Conservation (phyloP, 1,284 basidiomycete species). For the Malassezia yamatoensis region DNA sequence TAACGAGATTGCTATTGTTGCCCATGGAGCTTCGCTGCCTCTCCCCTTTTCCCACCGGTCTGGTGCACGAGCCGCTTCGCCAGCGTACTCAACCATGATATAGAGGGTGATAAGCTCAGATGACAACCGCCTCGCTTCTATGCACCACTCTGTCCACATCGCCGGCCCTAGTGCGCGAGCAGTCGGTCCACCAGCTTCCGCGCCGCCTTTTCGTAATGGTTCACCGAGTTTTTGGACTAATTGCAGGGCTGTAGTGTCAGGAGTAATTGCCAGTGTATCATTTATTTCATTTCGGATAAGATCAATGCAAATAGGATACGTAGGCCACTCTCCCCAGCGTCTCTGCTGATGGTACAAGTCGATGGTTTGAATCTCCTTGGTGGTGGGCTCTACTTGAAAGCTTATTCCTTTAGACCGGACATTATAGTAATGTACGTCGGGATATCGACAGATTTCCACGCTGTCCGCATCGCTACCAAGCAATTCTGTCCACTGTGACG, state of each 20-base stretch:
- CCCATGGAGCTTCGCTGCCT: constrained; percentile 4
- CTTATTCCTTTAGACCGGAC: not conserved
- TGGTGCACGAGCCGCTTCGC: not conserved
- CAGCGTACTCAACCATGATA: constrained; percentile 4
- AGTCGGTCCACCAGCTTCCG: not conserved
- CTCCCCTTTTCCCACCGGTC: constrained; percentile 11
- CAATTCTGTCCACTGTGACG: not conserved
- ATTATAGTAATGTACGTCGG: constrained; percentile 9
- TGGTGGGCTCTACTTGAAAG: constrained; percentile 6
- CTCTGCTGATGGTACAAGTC: constrained; percentile 14
- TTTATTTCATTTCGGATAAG: not conserved
- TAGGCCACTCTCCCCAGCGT: constrained; percentile 2
- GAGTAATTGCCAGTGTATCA: not conserved
- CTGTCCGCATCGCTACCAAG: not conserved
- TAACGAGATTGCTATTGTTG: not conserved
- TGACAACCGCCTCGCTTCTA: not conserved
- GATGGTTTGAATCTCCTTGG: not conserved
- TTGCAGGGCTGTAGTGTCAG: not conserved
- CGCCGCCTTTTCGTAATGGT: constrained; percentile 13
- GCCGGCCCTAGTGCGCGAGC: constrained; percentile 4
- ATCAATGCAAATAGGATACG: constrained; percentile 1
- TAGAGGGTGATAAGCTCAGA: not conserved
- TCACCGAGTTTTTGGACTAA: constrained; percentile 9
- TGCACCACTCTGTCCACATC: constrained; percentile 12
- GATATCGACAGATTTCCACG: not conserved